phyloP scores from a whole-genome alignment of 2,329 filamentous ascomycete species.

The Verticillium nubilum region DNA sequence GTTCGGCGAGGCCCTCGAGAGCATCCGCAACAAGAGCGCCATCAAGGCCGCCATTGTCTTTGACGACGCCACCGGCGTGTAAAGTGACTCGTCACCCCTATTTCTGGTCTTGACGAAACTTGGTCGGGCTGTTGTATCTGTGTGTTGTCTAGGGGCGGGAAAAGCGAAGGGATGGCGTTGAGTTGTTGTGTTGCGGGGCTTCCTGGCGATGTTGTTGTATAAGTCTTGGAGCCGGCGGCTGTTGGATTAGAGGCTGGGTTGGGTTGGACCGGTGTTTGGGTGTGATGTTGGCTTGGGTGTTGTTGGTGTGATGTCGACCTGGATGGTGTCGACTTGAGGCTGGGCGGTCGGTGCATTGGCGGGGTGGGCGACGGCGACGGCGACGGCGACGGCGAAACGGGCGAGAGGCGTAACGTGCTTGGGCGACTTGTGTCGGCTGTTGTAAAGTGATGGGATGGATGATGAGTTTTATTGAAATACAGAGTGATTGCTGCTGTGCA shows the following conservation, averaged over 20 bases:
- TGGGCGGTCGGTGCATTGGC: neutral
- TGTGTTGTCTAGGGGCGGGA: neutral
- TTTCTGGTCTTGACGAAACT: too few relatives aligned
- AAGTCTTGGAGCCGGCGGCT: neutral
- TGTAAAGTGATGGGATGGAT: neutral
- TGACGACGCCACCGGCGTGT: conserved; percentile 37
- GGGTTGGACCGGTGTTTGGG: neutral
- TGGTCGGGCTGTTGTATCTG: neutral
- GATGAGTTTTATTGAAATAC: neutral
- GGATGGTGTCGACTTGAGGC: neutral
- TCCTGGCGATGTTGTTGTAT: neutral
- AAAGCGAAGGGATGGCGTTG: neutral
- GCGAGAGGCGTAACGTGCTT: neutral
- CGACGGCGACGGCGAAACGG: neutral
- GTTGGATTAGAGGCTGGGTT: neutral
- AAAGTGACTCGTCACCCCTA: neutral
- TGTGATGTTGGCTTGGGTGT: neutral
- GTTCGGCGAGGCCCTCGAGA: conserved; percentile 64
- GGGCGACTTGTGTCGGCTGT: neutral
- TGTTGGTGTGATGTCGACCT: neutral
- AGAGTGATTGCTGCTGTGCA: neutral
- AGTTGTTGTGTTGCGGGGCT: neutral
- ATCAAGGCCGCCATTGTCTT: conserved; percentile 73
- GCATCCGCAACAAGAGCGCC: conserved; percentile 66
- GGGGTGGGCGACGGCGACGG: neutral